phyloP scores from a whole-genome alignment of 2,329 filamentous ascomycete species.

The Talaromyces atroroseus region DNA sequence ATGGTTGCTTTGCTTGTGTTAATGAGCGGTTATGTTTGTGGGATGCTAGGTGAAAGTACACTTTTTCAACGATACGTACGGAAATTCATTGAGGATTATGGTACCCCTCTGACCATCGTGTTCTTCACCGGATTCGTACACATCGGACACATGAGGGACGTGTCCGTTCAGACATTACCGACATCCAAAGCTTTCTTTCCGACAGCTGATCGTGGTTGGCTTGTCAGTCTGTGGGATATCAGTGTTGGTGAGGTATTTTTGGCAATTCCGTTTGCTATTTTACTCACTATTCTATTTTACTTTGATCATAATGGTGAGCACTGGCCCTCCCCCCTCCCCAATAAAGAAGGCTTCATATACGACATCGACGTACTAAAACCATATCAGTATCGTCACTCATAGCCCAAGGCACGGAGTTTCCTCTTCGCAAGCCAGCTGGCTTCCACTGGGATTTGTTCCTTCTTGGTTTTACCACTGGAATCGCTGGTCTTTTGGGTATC shows the following conservation, averaged over 20 bases:
- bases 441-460: constrained; percentile 85
- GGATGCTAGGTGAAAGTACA: constrained; percentile 62
- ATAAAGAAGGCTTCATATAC: too few species aligned
- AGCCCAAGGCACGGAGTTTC: constrained; percentile 76
- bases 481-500: constrained; percentile 69
- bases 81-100: constrained; percentile 84
- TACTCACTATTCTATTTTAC: constrained; percentile 80
- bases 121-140: constrained; percentile 91
- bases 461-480: constrained; percentile 68
- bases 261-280: constrained; percentile 77
- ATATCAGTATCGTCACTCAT: constrained; percentile 71
- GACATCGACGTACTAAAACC: neutral
- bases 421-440: constrained; percentile 71
- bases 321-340: neutral
- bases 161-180: constrained; percentile 66
- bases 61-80: constrained; percentile 71
- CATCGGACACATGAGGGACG: constrained; percentile 70
- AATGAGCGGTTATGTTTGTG: constrained; percentile 68
- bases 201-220: constrained; percentile 66
- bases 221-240: constrained; percentile 77
- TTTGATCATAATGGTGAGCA: constrained; percentile 77
- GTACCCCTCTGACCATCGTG: constrained; percentile 72
- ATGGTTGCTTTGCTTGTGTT: constrained; percentile 72
- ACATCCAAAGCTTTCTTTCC: constrained; percentile 74
- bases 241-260: constrained; percentile 68